Evolutionary conservation across 768 basidiomycete species (phyloP).

Genomic region (Exsudoporus frostii): DNA sequence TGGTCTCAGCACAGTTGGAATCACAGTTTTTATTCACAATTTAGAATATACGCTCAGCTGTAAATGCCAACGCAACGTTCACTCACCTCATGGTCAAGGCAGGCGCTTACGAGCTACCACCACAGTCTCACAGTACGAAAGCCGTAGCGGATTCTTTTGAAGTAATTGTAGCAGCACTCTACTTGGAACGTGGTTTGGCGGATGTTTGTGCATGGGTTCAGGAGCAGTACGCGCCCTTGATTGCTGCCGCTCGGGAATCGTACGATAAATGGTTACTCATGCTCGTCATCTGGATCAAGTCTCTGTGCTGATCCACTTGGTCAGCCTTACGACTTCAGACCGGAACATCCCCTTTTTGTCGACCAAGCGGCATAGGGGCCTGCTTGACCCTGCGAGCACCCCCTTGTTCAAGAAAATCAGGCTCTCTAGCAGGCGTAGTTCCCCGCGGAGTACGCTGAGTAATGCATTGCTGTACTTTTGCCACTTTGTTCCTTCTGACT

Average conservation of each 20-base stretch:
- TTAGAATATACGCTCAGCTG: conserved; percentile 24
- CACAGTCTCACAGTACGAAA: conserved; percentile 30
- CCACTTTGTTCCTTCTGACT: conserved; percentile 1
- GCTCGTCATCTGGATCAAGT: background rate
- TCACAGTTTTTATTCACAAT: background rate
- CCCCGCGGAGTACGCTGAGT: conserved; percentile 22
- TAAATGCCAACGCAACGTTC: conserved; percentile 37
- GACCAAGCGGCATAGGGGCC: conserved; percentile 10
- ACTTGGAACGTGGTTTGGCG: conserved; percentile 37
- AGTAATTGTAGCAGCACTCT: conserved; percentile 43
- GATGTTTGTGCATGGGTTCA: conserved; percentile 38
- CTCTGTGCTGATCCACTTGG: conserved; percentile 6
- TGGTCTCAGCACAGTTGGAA: background rate
- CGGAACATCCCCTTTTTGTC: background rate
- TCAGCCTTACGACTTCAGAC: conserved; percentile 11
- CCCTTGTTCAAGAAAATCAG: conserved; percentile 20
- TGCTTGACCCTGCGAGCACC: conserved; percentile 4
- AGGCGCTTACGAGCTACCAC: conserved; percentile 24
- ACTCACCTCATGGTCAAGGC: conserved; percentile 37
- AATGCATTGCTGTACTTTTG: background rate
- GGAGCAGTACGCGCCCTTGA: conserved; percentile 38
- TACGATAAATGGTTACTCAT: conserved; percentile 25
- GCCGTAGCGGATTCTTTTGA: conserved; percentile 47
- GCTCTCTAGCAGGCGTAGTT: conserved; percentile 14
- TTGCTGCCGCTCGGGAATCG: conserved; percentile 30